Percentiles rank a stretch among this genome's conserved stretches.
These are phyloP conservation scores for Pseudopithomyces maydicus DNA, from an alignment of 2,329 filamentous ascomycete genomes.

Conservation along the genomic window DNA sequence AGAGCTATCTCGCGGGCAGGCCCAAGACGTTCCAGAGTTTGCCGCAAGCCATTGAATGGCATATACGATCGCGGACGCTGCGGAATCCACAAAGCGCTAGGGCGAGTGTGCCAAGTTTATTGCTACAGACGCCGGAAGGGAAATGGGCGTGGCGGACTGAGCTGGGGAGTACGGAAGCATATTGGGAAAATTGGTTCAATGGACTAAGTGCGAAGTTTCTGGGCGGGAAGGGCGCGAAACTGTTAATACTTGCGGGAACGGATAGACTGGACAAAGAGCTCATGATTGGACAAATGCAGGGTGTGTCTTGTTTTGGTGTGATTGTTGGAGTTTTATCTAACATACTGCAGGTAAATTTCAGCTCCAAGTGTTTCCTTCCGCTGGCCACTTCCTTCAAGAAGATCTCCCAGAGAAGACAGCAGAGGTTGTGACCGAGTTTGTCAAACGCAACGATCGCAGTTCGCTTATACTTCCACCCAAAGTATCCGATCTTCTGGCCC, in stretches of 20 bases:
- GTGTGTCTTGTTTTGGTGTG: constrained; percentile 51
- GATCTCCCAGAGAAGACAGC: constrained; percentile 92
- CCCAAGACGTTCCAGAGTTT: constrained; percentile 79
- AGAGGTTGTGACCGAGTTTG: constrained; percentile 84
- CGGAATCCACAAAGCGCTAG: constrained; percentile 82
- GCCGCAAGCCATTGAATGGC: constrained; percentile 88
- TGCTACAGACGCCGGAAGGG: constrained; percentile 55
- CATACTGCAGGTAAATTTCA: constrained; percentile 79
- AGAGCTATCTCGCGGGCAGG: constrained; percentile 82
- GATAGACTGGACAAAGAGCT: constrained; percentile 89
- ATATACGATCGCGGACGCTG: constrained; percentile 85
- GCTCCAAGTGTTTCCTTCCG: constrained; percentile 89
- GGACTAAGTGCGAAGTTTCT: constrained; percentile 90
- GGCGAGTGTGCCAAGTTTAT: constrained; percentile 81
- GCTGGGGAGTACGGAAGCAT: constrained; percentile 79
- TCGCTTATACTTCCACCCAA: constrained; percentile 88
- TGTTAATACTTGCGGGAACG: constrained; percentile 84
- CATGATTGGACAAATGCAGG: constrained; percentile 97
- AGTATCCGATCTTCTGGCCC: constrained; percentile 62
- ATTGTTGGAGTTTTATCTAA: constrained; percentile 23
- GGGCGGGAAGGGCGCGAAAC: constrained; percentile 77
- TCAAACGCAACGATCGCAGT: constrained; percentile 85
- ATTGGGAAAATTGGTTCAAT: constrained; percentile 93
- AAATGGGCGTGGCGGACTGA: constrained; percentile 86
- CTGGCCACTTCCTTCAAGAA: constrained; percentile 96